A percentile compares a stretch with the other conserved stretches of the same genome.
Evolutionary conservation across 2,329 filamentous ascomycete species (phyloP).

Genomic region (Verticillium longisporum): DNA sequence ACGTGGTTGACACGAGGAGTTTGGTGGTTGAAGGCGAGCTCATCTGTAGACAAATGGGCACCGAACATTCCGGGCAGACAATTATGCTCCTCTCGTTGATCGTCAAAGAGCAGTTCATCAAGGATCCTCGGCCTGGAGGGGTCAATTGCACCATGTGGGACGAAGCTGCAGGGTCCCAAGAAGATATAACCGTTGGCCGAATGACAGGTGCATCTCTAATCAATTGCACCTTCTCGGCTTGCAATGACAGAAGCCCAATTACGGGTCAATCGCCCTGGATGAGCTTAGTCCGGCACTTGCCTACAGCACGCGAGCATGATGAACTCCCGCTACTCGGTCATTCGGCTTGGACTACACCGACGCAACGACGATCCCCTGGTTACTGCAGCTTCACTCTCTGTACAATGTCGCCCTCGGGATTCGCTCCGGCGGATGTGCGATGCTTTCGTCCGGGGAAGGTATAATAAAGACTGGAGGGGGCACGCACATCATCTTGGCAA

Average conservation of each 20-base stretch:
- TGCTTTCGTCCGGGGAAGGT: background rate
- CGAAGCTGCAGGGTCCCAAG: too few species aligned
- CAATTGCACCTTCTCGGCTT: background rate
- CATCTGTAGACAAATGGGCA: too few species aligned
- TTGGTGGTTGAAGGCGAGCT: too few species aligned
- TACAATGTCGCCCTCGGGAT: too few species aligned
- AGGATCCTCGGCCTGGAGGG: too few species aligned
- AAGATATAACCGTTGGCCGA: background rate
- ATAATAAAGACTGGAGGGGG: background rate
- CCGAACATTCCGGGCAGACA: too few species aligned
- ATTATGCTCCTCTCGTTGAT: too few species aligned
- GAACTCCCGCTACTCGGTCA: background rate
- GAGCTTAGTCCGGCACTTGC: background rate
- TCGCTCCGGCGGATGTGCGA: background rate
- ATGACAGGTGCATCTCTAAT: background rate
- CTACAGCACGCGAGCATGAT: background rate
- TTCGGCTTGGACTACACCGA: background rate
- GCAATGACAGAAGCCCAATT: background rate
- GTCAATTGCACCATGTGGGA: too few species aligned
- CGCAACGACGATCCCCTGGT: background rate
- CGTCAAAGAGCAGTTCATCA: too few species aligned
- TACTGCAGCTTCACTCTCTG: background rate
- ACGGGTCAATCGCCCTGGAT: background rate
- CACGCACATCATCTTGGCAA: background rate
- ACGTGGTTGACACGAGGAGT: too few species aligned